Conservation (phyloP, 495 filamentous ascomycete genomes). For the Penicillium waksmanii region DNA sequence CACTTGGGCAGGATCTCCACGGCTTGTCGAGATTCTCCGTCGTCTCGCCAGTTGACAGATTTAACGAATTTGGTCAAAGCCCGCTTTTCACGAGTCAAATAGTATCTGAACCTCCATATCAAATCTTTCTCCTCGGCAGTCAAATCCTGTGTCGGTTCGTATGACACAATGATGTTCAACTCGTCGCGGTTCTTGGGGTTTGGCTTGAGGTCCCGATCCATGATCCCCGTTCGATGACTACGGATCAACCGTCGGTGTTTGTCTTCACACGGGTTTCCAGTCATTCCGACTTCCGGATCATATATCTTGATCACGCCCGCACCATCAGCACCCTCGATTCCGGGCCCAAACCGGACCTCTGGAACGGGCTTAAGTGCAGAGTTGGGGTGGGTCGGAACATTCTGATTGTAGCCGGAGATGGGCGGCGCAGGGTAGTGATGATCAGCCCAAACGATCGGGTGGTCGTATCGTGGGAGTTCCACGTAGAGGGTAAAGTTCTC, state of each 20-base stretch:
- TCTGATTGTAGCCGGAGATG: conserved; percentile 69
- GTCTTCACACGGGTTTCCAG: conserved; percentile 91
- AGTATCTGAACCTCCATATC: conserved; percentile 95
- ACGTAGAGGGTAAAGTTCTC: conserved; percentile 77
- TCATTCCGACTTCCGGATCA: conserved; percentile 86
- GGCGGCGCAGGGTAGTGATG: conserved; percentile 87
- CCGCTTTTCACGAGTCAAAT: conserved; percentile 88
- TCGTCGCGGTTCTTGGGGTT: conserved; percentile 97
- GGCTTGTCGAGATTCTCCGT: conserved; percentile 83
- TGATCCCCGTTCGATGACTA: conserved; percentile 87
- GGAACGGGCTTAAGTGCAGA: conserved; percentile 75
- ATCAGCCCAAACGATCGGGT: conserved; percentile 93
- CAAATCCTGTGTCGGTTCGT: conserved; percentile 88
- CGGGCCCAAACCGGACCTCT: conserved; percentile 81
- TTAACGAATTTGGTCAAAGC: conserved; percentile 98
- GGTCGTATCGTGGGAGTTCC: conserved; percentile 93
- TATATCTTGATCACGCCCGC: conserved; percentile 76
- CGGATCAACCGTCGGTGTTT: conserved; percentile 92
- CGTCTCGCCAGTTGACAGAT: conserved; percentile 90
- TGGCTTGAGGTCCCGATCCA: conserved; percentile 92
- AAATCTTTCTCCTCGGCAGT: conserved; percentile 91
- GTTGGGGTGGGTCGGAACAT: conserved; percentile 64
- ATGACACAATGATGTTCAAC: conserved; percentile 86
- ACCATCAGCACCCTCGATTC: conserved; percentile 66
- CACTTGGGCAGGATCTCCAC: conserved; percentile 89